Evolutionary conservation across 116 monocot species (phyloP).

Genomic region (Dioscorea cayenensis): DNA sequence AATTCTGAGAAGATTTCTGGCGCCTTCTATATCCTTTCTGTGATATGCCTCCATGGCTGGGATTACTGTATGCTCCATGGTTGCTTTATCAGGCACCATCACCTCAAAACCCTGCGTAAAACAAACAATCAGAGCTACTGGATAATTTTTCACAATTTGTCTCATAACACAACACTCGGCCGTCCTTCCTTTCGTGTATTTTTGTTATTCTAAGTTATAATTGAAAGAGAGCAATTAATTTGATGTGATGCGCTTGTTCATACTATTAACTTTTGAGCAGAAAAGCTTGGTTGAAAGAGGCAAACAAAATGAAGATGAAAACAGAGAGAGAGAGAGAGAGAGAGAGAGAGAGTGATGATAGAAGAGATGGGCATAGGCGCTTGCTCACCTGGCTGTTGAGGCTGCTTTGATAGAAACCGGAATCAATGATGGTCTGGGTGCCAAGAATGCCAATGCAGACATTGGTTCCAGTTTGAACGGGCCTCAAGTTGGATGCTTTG

Average conservation of each 20-base stretch:
- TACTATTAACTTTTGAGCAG: too few relatives aligned
- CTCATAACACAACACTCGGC: too few relatives aligned
- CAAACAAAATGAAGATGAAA: too few relatives aligned
- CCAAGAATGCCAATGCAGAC: constrained; percentile 47
- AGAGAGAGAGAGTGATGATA: background rate
- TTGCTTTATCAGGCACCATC: constrained; percentile 49
- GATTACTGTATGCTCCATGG: constrained; percentile 56
- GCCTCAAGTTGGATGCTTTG: constrained; percentile 41
- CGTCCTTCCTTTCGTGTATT: too few relatives aligned
- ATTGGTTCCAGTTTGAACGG: constrained; percentile 58
- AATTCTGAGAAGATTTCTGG: constrained; percentile 62
- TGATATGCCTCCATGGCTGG: constrained; percentile 40
- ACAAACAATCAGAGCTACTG: background rate
- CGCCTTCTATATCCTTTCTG: constrained; percentile 56
- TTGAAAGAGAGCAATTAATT: too few relatives aligned
- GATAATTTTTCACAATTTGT: too few relatives aligned
- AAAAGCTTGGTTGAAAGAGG: too few relatives aligned
- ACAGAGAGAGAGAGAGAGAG: too few relatives aligned
- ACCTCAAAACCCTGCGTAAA: constrained; percentile 60
- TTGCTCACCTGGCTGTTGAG: constrained; percentile 45
- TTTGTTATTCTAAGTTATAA: too few relatives aligned
- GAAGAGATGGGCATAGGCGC: background rate
- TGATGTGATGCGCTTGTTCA: too few relatives aligned
- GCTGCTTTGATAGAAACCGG: constrained; percentile 41
- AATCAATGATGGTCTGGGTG: constrained; percentile 13